Conservation (phyloP, 2,329 filamentous ascomycete species). For the Thielaviopsis musarum region DNA sequence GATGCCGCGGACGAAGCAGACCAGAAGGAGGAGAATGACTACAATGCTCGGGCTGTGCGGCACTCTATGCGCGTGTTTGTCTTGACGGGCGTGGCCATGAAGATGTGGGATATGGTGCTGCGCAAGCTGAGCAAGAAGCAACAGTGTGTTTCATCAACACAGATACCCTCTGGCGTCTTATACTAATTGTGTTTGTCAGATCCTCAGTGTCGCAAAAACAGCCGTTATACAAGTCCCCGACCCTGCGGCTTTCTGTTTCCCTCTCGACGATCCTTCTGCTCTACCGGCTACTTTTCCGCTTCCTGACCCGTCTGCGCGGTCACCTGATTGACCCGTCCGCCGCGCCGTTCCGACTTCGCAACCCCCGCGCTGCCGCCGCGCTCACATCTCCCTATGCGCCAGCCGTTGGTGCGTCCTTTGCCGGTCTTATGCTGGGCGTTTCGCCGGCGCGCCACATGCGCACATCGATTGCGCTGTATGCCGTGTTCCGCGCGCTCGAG, state of each 20-base stretch:
- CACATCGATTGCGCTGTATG: constrained; percentile 66
- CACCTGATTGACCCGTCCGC: constrained; percentile 70
- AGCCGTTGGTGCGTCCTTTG: constrained; percentile 75
- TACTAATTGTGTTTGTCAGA: constrained; percentile 12
- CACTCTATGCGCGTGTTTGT: constrained; percentile 23
- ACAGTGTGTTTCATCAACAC: constrained; percentile 24
- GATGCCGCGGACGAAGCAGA: constrained; percentile 17
- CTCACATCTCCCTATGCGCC: constrained; percentile 75
- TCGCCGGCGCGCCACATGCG: constrained; percentile 51
- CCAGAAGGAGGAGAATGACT: constrained; percentile 32
- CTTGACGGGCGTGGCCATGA: constrained; percentile 44
- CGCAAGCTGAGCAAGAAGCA: constrained; percentile 28
- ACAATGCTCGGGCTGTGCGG: constrained; percentile 52
- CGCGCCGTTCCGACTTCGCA: constrained; percentile 63
- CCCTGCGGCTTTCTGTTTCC: constrained; percentile 63
- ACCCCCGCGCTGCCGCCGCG: constrained; percentile 56
- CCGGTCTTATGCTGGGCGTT: constrained; percentile 67
- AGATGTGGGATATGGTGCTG: constrained; percentile 39
- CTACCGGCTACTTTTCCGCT: constrained; percentile 78
- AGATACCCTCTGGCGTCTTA: not conserved
- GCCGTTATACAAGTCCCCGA: constrained; percentile 46
- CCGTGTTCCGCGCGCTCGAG: constrained; percentile 66
- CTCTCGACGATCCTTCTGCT: constrained; percentile 74
- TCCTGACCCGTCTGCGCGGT: constrained; percentile 62
- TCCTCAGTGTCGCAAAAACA: constrained; percentile 26